These are phyloP conservation scores for Hirsutella rhossiliensis DNA, from an alignment of 2,329 filamentous ascomycete genomes.

Conservation along the genomic window DNA sequence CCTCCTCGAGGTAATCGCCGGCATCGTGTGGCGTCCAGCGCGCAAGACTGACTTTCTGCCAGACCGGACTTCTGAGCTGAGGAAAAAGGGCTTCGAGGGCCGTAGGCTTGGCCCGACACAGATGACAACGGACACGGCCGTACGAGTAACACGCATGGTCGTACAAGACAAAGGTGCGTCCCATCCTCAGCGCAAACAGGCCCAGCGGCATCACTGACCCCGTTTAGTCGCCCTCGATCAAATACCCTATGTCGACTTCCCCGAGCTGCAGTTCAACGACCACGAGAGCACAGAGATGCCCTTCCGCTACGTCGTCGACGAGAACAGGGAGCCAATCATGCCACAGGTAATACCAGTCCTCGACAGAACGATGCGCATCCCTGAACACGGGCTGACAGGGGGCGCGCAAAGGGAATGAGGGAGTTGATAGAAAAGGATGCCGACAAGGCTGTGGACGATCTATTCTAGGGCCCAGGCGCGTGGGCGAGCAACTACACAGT, in stretches of 20 bases:
- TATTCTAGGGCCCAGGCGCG: constrained; percentile 51
- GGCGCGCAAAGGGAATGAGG: constrained; percentile 63
- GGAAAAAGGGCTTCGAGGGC: constrained; percentile 84
- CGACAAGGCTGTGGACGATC: constrained; percentile 79
- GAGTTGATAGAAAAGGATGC: constrained; percentile 89
- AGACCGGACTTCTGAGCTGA: constrained; percentile 93
- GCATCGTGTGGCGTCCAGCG: constrained; percentile 2
- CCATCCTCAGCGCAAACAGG: neutral
- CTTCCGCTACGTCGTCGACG: constrained; percentile 80
- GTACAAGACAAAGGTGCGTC: constrained; percentile 67
- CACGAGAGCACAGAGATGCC: constrained; percentile 96
- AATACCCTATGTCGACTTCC: constrained; percentile 75
- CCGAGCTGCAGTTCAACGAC: constrained; percentile 79
- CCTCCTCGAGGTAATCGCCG: constrained; percentile 66
- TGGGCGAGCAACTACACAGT: neutral
- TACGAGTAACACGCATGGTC: constrained; percentile 82
- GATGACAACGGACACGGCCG: constrained; percentile 97
- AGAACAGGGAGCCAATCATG: constrained; percentile 75
- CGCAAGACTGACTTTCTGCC: constrained; percentile 1
- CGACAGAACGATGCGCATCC: neutral
- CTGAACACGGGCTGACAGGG: constrained; percentile 10
- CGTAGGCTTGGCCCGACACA: constrained; percentile 82
- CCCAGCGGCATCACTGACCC: neutral
- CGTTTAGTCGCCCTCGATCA: constrained; percentile 59
- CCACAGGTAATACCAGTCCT: constrained; percentile 52